These are phyloP conservation scores for Cladosporium oxysporum DNA, from an alignment of 2,329 filamentous ascomycete species.

Conservation along the genomic window DNA sequence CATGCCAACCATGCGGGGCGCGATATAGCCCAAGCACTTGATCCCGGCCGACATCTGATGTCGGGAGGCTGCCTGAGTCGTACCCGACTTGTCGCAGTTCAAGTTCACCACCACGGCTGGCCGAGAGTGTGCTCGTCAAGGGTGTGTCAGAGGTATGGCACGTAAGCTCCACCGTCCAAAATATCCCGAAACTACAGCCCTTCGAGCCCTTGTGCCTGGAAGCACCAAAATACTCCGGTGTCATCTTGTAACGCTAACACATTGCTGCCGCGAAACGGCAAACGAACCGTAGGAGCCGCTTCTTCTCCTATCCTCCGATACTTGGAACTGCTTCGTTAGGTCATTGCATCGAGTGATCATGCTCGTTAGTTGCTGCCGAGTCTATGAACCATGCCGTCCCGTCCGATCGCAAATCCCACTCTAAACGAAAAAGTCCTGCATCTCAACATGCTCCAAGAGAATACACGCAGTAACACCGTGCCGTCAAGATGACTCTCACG, in stretches of 20 bases:
- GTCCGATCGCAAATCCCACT: neutral
- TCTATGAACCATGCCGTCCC: neutral
- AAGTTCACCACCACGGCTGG: neutral
- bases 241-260: constrained; percentile 15
- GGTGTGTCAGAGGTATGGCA: neutral
- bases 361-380: neutral
- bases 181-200: constrained; percentile 1
- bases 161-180: neutral
- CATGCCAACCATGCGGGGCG: constrained; percentile 2
- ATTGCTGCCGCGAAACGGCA: constrained; percentile 3
- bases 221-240: constrained; percentile 9
- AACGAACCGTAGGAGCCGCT: constrained; percentile 1
- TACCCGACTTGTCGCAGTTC: neutral
- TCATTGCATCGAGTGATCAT: neutral
- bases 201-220: neutral
- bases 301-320: neutral
- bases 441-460: neutral
- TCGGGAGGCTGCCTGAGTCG: neutral
- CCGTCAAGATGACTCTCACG: neutral
- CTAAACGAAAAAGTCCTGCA: neutral
- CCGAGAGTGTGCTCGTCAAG: neutral
- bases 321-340: neutral
- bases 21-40: neutral
- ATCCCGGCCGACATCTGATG: neutral
- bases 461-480: neutral